Evolutionary conservation across 306 rosid genomes (phyloP).

Genomic region (Lupinus albus): DNA sequence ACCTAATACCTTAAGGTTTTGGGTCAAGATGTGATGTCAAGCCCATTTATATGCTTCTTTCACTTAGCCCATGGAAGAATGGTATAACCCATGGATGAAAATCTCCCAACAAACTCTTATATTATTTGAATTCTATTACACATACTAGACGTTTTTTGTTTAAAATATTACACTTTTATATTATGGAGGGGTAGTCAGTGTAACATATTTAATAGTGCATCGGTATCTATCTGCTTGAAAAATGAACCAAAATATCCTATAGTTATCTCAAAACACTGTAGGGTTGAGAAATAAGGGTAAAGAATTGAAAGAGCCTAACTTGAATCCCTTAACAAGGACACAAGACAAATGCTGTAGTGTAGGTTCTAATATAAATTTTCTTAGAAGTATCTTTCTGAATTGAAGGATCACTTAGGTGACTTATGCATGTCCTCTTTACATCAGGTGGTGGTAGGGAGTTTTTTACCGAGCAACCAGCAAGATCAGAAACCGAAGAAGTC

Average conservation of each 20-base stretch:
- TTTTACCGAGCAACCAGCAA: slow-evolving; percentile 61
- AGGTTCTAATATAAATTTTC: neutral
- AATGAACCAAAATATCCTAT: neutral
- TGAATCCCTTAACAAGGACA: slow-evolving; percentile 7
- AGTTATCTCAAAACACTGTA: neutral
- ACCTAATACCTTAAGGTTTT: no score
- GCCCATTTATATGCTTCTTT: no score
- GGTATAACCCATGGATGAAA: no score
- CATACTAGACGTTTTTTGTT: no score
- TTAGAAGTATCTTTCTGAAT: slow-evolving; percentile 16
- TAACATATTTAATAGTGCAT: neutral
- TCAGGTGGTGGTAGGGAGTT: slow-evolving; percentile 82
- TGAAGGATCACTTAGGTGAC: slow-evolving; percentile 1
- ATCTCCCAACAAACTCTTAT: no score
- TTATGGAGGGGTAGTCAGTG: no score
- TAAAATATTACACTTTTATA: no score
- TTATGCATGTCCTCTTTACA: slow-evolving; percentile 17
- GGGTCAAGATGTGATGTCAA: no score
- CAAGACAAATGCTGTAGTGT: neutral
- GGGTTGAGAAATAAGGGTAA: neutral
- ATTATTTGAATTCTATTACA: no score
- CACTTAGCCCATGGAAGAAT: no score
- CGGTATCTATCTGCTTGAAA: neutral
- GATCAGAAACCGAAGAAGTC: slow-evolving; percentile 62
- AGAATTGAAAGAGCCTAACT: neutral